A percentile compares a stretch with the other conserved stretches of the same genome.
Evolutionary conservation across 2,329 filamentous ascomycete species (phyloP).

Genomic region (Alternaria ventricosa): DNA sequence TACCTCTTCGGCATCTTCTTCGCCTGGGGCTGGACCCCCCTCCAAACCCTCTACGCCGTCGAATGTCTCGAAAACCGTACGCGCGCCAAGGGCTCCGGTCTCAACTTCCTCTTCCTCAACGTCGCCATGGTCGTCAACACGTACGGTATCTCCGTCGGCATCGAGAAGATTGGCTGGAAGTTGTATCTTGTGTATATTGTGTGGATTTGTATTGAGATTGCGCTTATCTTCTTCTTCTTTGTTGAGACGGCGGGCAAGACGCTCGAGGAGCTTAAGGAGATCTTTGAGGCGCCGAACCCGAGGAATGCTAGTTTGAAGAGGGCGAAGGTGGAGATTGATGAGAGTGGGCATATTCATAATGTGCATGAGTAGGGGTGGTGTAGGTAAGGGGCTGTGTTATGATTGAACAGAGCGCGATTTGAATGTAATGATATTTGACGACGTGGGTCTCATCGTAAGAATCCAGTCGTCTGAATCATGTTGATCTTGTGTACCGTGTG

Average conservation of each 20-base stretch:
- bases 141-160: conserved; percentile 41
- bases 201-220: conserved; percentile 42
- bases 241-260: conserved; percentile 44
- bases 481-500: not conserved
- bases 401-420: not conserved
- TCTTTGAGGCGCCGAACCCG: conserved; percentile 42
- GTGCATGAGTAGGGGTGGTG: conserved; percentile 11
- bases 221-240: conserved; percentile 40
- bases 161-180: conserved; percentile 42
- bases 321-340: conserved; percentile 34
- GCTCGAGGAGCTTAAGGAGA: conserved; percentile 40
- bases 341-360: conserved; percentile 32
- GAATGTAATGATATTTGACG: not conserved
- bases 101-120: conserved; percentile 45
- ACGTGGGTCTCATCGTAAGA: not conserved
- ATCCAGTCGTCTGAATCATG: not conserved
- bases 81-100: conserved; percentile 46
- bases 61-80: conserved; percentile 50
- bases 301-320: conserved; percentile 31
- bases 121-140: conserved; percentile 45
- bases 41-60: conserved; percentile 50
- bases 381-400: not conserved
- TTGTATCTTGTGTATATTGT: conserved; percentile 42
- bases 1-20: conserved; percentile 52
- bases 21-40: conserved; percentile 50